These are phyloP conservation scores for Sarocladium oryzae DNA, from an alignment of 2,329 filamentous ascomycete species.

Conservation along the genomic window DNA sequence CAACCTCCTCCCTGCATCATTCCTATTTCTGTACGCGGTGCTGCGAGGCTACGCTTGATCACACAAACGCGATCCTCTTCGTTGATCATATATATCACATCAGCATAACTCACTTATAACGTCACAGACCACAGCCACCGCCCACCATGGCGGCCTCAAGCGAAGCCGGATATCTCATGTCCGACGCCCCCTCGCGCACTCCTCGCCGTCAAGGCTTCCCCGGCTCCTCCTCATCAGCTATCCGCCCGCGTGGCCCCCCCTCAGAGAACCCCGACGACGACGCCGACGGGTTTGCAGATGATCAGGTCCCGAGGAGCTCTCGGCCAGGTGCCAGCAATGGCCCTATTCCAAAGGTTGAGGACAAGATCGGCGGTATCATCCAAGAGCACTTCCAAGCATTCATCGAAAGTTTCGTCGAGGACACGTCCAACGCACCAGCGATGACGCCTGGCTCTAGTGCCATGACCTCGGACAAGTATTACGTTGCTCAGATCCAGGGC, in stretches of 20 bases:
- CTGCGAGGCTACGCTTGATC: no score
- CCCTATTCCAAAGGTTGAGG: conserved; percentile 63
- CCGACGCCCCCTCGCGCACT: conserved; percentile 42
- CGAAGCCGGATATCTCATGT: conserved; percentile 52
- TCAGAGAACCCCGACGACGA: conserved; percentile 57
- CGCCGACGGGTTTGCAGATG: conserved; percentile 54
- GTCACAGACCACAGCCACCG: neutral
- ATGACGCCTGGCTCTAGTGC: conserved; percentile 61
- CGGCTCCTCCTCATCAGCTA: conserved; percentile 47
- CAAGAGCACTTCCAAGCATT: conserved; percentile 75
- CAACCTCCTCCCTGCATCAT: conserved; percentile 7
- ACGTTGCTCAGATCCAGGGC: conserved; percentile 75
- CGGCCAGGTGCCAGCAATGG: conserved; percentile 38
- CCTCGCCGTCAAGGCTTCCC: conserved; percentile 34
- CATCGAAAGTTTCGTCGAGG: conserved; percentile 51
- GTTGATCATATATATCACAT: neutral
- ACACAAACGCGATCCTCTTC: neutral
- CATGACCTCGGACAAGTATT: conserved; percentile 73
- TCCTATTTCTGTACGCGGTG: neutral
- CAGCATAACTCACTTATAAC: no score
- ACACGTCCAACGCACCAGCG: conserved; percentile 29
- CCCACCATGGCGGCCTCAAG: conserved; percentile 44
- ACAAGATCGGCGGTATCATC: conserved; percentile 67
- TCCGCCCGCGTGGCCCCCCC: conserved; percentile 51
- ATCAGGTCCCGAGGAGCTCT: conserved; percentile 50